phyloP scores from a whole-genome alignment of 2,329 filamentous ascomycete species.

The Juglanconis juglandina region DNA sequence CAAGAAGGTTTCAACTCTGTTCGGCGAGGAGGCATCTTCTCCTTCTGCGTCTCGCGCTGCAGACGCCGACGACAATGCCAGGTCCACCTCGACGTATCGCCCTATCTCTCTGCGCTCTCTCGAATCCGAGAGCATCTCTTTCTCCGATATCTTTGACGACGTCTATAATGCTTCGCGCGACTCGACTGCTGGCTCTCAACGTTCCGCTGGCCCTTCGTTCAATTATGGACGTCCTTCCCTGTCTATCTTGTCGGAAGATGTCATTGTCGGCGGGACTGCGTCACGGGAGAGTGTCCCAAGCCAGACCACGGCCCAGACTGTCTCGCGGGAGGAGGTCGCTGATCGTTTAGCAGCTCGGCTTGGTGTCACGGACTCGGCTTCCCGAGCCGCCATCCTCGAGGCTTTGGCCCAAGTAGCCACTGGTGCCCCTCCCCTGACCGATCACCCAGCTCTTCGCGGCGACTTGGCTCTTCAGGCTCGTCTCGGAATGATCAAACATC shows the following conservation, averaged over 20 bases:
- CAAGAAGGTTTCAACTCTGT: slow-evolving; percentile 14
- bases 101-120: slow-evolving; percentile 14
- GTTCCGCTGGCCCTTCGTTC: background rate
- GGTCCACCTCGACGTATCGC: background rate
- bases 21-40: background rate
- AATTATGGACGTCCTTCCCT: background rate
- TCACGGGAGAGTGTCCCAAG: background rate
- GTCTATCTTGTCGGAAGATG: background rate
- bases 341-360: background rate
- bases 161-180: slow-evolving; percentile 6
- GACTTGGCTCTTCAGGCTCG: background rate
- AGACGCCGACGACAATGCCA: background rate
- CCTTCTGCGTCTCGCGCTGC: background rate
- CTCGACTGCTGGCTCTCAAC: background rate
- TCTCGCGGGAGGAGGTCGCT: background rate
- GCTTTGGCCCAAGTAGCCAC: background rate
- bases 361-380: background rate
- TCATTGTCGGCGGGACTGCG: background rate
- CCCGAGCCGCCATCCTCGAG: background rate
- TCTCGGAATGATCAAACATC: background rate
- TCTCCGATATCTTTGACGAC: slow-evolving; percentile 16
- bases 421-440: background rate
- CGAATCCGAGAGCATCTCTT: slow-evolving; percentile 4
- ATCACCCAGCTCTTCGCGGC: slow-evolving; percentile 2
- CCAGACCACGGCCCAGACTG: background rate